A percentile compares a stretch with the other conserved stretches of the same genome.
Evolutionary conservation across 805 yeast genomes (phyloP).

Genomic region (Lipomyces spencermartinsiae): DNA sequence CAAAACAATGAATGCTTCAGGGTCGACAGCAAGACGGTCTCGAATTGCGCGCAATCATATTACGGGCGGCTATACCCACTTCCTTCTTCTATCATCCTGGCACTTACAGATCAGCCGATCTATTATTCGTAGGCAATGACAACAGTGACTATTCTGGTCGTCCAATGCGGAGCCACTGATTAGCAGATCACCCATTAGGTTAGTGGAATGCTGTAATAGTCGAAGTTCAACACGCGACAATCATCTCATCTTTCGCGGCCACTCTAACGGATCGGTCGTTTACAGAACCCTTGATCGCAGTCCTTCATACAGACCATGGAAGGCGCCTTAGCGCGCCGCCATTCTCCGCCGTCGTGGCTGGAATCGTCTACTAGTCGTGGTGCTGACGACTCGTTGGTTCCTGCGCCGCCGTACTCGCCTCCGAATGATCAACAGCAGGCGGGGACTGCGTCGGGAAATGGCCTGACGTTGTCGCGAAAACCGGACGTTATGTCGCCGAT

Average conservation of each 20-base stretch:
- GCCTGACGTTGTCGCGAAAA: not conserved
- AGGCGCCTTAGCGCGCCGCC: not conserved
- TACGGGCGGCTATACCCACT: not conserved
- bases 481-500: constrained; percentile 13
- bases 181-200: not conserved
- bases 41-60: not conserved
- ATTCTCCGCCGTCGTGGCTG: not conserved
- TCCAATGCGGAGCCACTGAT: constrained; percentile 1
- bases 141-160: not conserved
- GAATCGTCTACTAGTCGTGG: not conserved
- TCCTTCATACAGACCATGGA: not conserved
- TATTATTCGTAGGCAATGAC: not conserved
- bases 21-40: not conserved
- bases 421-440: not conserved
- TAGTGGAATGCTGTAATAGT: not conserved
- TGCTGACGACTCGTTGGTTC: not conserved
- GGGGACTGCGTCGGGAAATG: not conserved
- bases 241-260: not conserved
- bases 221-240: not conserved
- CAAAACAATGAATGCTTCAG: not conserved
- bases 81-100: not conserved
- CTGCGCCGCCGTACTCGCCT: not conserved
- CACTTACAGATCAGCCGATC: not conserved
- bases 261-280: not conserved
- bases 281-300: not conserved